Conservation (phyloP, 176 grass and related monocot genomes). For the Panicum miliaceum region DNA sequence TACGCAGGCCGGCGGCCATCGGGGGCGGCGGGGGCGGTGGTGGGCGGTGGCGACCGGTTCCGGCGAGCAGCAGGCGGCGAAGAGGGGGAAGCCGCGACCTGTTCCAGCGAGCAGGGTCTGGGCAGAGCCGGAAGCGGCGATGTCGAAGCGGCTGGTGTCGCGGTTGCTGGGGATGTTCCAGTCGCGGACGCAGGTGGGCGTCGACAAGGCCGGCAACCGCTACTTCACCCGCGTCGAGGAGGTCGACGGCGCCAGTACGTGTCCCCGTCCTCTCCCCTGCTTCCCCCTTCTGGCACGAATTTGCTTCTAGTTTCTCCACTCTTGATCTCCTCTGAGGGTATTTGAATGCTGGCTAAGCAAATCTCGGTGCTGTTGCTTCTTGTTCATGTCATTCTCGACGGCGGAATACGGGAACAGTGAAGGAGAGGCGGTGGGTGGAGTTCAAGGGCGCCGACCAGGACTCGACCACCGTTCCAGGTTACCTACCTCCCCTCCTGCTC, state of each 20-base stretch:
- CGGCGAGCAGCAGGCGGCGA: not conserved
- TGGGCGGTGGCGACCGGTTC: not conserved
- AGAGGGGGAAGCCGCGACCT: not conserved
- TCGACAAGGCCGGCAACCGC: slow-evolving; percentile 79
- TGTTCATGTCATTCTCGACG: not conserved
- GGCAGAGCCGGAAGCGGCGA: not conserved
- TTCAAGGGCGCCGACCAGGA: slow-evolving; percentile 85
- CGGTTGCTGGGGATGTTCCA: slow-evolving; percentile 72
- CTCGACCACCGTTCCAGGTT: slow-evolving; percentile 83
- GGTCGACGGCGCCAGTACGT: slow-evolving; percentile 72
- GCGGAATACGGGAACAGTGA: slow-evolving; percentile 44
- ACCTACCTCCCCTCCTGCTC: slow-evolving; percentile 12
- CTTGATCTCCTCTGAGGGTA: not conserved
- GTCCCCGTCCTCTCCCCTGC: not conserved
- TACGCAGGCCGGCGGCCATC: not conserved
- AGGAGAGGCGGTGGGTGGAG: slow-evolving; percentile 93
- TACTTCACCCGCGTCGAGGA: slow-evolving; percentile 84
- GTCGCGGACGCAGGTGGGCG: slow-evolving; percentile 68
- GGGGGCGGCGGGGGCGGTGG: not conserved
- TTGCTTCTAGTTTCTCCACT: not conserved
- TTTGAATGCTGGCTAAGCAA: slow-evolving; percentile 15
- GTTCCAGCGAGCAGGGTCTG: not conserved
- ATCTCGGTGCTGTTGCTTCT: slow-evolving; percentile 14
- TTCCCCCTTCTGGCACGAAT: not conserved
- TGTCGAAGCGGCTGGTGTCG: slow-evolving; percentile 75